These are phyloP conservation scores for Lizonia empirigonia DNA, from an alignment of 2,329 filamentous ascomycete genomes.

Conservation along the genomic window DNA sequence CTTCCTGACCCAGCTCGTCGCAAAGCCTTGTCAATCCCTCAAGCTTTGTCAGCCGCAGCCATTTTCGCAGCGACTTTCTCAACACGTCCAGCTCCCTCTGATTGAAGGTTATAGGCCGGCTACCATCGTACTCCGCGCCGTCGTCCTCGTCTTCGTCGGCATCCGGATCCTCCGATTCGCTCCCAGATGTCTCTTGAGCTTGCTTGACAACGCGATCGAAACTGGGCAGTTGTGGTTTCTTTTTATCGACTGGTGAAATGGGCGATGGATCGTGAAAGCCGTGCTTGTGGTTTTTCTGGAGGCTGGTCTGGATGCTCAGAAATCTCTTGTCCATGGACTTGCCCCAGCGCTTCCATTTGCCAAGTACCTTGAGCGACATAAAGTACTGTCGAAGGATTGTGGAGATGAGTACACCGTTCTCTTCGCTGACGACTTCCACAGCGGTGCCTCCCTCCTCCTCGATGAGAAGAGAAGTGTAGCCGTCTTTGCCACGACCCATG, in stretches of 20 bases:
- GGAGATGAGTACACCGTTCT: slow-evolving; percentile 85
- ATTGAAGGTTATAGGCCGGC: slow-evolving; percentile 50
- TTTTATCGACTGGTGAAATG: slow-evolving; percentile 28
- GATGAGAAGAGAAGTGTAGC: slow-evolving; percentile 77
- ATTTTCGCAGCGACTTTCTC: slow-evolving; percentile 72
- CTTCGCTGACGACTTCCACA: slow-evolving; percentile 80
- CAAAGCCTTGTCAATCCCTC: slow-evolving; percentile 55
- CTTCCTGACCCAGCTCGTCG: slow-evolving; percentile 63
- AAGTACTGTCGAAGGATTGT: slow-evolving; percentile 91
- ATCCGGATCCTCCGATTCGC: slow-evolving; percentile 40
- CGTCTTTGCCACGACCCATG: slow-evolving; percentile 88
- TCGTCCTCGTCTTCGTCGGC: slow-evolving; percentile 49
- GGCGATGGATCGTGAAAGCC: slow-evolving; percentile 52
- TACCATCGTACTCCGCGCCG: slow-evolving; percentile 48
- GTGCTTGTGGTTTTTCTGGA: slow-evolving; percentile 61
- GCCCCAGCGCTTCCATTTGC: slow-evolving; percentile 77
- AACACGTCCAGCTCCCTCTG: slow-evolving; percentile 63
- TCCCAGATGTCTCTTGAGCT: slow-evolving; percentile 18
- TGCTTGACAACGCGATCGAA: slow-evolving; percentile 20
- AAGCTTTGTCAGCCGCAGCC: slow-evolving; percentile 72
- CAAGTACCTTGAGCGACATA: slow-evolving; percentile 80
- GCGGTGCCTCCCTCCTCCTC: slow-evolving; percentile 75
- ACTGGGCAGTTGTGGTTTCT: slow-evolving; percentile 20
- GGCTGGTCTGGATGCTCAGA: slow-evolving; percentile 65
- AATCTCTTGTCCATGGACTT: slow-evolving; percentile 68